Evolutionary conservation across 148 eudicot species (phyloP).

Genomic region (Fagopyrum homotropicum): DNA sequence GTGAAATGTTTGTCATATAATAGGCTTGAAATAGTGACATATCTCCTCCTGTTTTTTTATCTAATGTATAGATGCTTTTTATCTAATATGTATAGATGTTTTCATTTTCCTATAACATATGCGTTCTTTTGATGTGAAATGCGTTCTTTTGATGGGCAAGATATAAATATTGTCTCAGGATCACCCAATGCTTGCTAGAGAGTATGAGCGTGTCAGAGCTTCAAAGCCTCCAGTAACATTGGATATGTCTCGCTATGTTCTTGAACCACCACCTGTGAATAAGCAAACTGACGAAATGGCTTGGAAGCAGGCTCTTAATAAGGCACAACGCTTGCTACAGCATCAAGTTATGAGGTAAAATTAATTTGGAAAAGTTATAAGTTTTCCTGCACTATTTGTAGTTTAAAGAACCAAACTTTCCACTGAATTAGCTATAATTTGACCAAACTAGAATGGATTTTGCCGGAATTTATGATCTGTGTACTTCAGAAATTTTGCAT

Average conservation of each 20-base stretch:
- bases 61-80: neutral
- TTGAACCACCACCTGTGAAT: constrained; percentile 64
- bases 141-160: neutral
- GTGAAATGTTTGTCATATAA: neutral
- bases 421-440: neutral
- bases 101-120: neutral
- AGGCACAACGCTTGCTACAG: constrained; percentile 79
- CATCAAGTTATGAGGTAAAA: constrained; percentile 86
- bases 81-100: neutral
- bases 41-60: neutral
- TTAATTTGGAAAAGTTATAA: neutral
- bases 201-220: constrained; percentile 87
- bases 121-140: neutral
- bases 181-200: constrained; percentile 98
- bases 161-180: constrained; percentile 34
- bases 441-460: neutral
- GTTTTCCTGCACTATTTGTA: neutral
- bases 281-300: constrained; percentile 86
- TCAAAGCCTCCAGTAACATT: constrained; percentile 80
- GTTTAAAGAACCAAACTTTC: neutral
- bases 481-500: neutral
- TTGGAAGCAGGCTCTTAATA: constrained; percentile 84
- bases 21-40: neutral
- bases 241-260: constrained; percentile 76
- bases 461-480: neutral